Conservation (phyloP, 1,284 basidiomycete genomes). For the Ganoderma sp. region DNA sequence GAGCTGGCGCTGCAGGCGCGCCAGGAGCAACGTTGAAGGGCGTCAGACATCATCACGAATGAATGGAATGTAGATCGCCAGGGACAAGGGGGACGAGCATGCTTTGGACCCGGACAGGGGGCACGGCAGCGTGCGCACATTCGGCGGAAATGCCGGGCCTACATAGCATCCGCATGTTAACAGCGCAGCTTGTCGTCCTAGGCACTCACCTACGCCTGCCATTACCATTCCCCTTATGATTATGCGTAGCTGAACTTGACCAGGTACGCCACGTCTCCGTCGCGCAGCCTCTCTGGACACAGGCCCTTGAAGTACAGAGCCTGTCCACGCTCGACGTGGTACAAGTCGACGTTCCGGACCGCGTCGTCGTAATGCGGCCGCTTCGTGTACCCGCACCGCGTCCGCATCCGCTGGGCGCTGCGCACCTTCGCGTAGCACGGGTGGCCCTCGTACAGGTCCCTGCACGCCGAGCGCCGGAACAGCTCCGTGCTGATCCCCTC, state of each 20-base stretch:
- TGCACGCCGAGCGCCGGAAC: conserved; percentile 12
- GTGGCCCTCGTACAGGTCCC: conserved; percentile 15
- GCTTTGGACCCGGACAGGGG: background rate
- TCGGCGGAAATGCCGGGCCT: background rate
- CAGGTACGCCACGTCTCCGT: conserved; percentile 15
- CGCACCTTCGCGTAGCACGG: conserved; percentile 10
- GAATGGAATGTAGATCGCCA: background rate
- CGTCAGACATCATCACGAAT: background rate
- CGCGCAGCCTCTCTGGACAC: conserved; percentile 11
- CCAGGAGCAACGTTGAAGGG: background rate
- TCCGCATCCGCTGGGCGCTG: conserved; percentile 9
- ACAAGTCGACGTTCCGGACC: conserved; percentile 19
- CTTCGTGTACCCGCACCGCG: conserved; percentile 5
- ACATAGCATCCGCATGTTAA: background rate
- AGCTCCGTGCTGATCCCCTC: conserved; percentile 15
- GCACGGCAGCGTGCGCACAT: background rate
- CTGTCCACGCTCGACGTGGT: conserved; percentile 7
- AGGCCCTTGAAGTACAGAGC: conserved; percentile 15
- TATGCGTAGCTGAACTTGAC: conserved; percentile 16
- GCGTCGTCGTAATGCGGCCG: conserved; percentile 8
- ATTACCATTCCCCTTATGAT: background rate
- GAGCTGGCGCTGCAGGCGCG: background rate
- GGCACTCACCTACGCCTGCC: background rate
- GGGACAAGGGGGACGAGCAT: background rate
- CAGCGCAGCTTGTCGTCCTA: background rate